These are phyloP conservation scores for Pleurotus salmoneostramineus DNA, from an alignment of 768 basidiomycete genomes.

Conservation along the genomic window DNA sequence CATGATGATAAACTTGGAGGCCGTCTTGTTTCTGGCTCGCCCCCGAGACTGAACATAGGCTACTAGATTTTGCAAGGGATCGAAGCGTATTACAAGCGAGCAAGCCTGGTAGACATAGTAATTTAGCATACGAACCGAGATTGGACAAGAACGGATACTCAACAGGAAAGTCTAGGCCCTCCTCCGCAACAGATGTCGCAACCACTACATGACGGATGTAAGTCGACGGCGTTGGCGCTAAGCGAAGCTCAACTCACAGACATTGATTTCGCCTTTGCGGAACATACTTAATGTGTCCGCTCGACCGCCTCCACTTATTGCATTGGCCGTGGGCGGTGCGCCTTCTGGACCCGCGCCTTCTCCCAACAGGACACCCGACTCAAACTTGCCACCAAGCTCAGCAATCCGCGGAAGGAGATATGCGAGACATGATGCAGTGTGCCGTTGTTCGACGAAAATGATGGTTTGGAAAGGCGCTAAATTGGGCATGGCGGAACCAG, in stretches of 20 bases:
- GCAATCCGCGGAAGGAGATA: constrained; percentile 60
- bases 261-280: constrained; percentile 58
- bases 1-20: constrained; percentile 82
- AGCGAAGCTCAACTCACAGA: constrained; percentile 44
- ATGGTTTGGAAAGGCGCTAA: constrained; percentile 63
- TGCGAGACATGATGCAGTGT: constrained; percentile 69
- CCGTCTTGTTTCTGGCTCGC: constrained; percentile 68
- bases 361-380: constrained; percentile 66
- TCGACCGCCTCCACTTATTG: constrained; percentile 33
- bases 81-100: constrained; percentile 84
- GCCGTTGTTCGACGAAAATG: constrained; percentile 84
- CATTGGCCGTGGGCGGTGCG: constrained; percentile 23
- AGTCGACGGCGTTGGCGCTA: neutral
- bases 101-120: constrained; percentile 60
- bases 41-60: constrained; percentile 90
- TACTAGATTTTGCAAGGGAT: constrained; percentile 76
- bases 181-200: constrained; percentile 87
- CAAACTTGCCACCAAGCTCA: constrained; percentile 51
- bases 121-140: neutral
- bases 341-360: constrained; percentile 51
- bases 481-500: neutral
- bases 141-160: constrained; percentile 14
- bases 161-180: constrained; percentile 87
- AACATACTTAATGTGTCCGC: constrained; percentile 64
- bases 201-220: constrained; percentile 42